Base-by-base conservation (phyloP, 2,329 filamentous ascomycete genomes). In the Cyphellophora europaea region DNA sequence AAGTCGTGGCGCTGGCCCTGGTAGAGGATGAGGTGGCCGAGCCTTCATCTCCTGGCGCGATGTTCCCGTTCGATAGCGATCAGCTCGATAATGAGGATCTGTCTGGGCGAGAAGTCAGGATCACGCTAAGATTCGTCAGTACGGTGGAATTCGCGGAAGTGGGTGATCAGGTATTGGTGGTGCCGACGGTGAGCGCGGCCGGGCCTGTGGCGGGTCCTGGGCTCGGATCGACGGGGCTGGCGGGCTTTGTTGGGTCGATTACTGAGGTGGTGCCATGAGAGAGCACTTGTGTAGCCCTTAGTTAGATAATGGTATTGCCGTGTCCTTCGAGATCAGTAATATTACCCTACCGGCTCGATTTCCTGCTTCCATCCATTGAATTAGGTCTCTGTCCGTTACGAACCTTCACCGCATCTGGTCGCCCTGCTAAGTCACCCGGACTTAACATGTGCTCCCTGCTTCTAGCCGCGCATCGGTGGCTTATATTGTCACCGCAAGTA, bases 1-100 rank as follows among this genome's bases (percentile, higher is more conserved):
- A 81, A 40, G 74, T 96, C 1, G 55, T 82, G 16, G 71, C 72
- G 19, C 67, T 81, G 13, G 53, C 55, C 14, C 47, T 59, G 11
- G 52, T 52, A 4, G 55, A 55, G 4, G 52, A 61, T 11, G 48
- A 55, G 25, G 23, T 15, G 28, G 18, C 29, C 3, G 14, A 14
- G 10, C 42, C 47, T 5, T 49, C 49, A 4, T 57, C 55, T 3
- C 51, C 53, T 3, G 53, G 50, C 3, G 63, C 62, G 14, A 55
- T 67, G 19, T 67, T 67, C 50, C 51, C 49, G 12, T 63, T 66
- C 27, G 63, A 67, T 21, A 51, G 53, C 1, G 58, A 63, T 29
- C 38, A 46, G 11, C 47, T 49, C 35, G 33, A 42, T 15, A 6
- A 27, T 38, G 30, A 38, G 52, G 57, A 32, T 48, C 55, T 12